Percentiles rank a stretch among this genome's conserved stretches.
phyloP scores from a whole-genome alignment of 306 rosid genomes.

The Erythrophleum fordii region DNA sequence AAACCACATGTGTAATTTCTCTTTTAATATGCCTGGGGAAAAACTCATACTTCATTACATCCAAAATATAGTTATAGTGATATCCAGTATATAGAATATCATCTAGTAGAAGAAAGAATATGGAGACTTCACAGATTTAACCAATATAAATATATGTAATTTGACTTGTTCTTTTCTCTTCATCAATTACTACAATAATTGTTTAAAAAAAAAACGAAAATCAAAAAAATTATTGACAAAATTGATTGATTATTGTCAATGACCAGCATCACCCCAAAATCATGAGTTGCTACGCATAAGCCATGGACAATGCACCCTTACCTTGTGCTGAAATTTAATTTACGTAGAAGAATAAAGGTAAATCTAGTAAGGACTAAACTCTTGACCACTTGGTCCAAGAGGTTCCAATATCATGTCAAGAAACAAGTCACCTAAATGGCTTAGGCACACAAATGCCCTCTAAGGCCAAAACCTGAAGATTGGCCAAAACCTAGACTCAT shows the following conservation, averaged over 20 bases:
- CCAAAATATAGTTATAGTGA: background rate
- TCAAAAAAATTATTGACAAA: background rate
- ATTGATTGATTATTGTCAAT: background rate
- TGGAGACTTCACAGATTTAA: background rate
- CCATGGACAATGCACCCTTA: background rate
- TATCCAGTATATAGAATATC: background rate
- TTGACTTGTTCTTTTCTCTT: background rate
- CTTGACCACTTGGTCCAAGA: background rate
- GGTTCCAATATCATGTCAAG: background rate
- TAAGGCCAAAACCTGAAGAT: slow-evolving; percentile 3
- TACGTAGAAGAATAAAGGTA: background rate
- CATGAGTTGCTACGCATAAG: background rate
- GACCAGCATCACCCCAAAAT: background rate
- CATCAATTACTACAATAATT: background rate
- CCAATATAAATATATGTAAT: background rate
- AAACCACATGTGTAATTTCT: background rate
- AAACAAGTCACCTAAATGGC: background rate
- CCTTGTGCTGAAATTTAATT: background rate
- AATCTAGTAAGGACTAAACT: background rate
- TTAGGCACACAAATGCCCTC: slow-evolving; percentile 14
- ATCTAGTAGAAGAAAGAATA: background rate
- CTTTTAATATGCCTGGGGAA: background rate
- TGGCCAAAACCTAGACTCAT: slow-evolving; percentile 26
- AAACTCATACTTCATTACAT: background rate
- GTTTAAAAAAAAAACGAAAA: background rate